Evolutionary conservation across 306 rosid species (phyloP).

Genomic region (Casuarina equisetifolia): DNA sequence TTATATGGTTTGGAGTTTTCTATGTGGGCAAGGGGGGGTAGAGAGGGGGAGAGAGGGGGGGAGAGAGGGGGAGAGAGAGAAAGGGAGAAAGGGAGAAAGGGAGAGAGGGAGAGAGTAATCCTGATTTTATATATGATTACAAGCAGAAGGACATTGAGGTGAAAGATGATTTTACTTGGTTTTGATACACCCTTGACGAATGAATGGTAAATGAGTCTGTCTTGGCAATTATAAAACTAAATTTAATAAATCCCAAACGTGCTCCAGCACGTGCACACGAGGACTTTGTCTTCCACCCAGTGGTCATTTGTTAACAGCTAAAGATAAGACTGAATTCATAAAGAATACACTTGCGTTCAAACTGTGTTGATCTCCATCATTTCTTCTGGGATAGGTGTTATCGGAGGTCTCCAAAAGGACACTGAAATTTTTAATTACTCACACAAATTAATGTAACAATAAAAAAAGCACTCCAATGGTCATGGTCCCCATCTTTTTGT

Average conservation of each 20-base stretch:
- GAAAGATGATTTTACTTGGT: not conserved
- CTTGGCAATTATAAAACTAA: not conserved
- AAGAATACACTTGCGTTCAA: not conserved
- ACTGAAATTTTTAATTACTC: not conserved
- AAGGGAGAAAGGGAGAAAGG: not conserved
- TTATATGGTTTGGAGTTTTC: not conserved
- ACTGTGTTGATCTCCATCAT: not conserved
- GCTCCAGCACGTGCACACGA: not conserved
- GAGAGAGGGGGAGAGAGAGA: not conserved
- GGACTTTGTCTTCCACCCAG: not conserved
- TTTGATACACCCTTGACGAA: not conserved
- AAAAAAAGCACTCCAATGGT: not conserved
- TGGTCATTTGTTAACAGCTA: not conserved
- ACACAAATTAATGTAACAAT: not conserved
- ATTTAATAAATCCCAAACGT: not conserved
- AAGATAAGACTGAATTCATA: not conserved
- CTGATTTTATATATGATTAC: not conserved
- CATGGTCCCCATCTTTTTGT: slow-evolving; percentile 8
- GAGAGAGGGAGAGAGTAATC: not conserved
- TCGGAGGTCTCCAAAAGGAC: not conserved
- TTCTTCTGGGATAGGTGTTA: not conserved
- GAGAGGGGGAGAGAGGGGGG: not conserved
- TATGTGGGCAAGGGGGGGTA: not conserved
- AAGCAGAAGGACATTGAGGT: slow-evolving; percentile 8
- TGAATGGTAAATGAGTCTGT: not conserved